Conservation (phyloP, 2,329 filamentous ascomycete species). For the Rutstroemia sp. region DNA sequence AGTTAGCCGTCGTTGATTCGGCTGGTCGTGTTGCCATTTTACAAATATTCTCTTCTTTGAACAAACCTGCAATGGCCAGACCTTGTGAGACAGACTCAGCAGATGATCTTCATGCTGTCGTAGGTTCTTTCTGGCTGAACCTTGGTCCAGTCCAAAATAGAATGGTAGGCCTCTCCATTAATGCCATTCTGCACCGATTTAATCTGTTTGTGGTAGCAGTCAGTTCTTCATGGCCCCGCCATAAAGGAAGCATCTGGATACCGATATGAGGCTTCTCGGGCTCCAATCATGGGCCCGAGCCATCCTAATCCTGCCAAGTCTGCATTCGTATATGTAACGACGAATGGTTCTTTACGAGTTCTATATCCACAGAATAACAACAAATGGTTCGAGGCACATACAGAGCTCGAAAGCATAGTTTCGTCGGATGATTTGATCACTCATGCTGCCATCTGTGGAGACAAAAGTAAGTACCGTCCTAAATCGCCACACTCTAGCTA, state of each 20-base stretch:
- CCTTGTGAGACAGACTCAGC: conserved; percentile 59
- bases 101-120: conserved; percentile 69
- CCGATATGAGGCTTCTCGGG: conserved; percentile 59
- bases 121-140: conserved; percentile 78
- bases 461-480: conserved; percentile 51
- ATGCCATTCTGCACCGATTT: neutral
- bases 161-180: conserved; percentile 19
- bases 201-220: conserved; percentile 27
- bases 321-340: conserved; percentile 69
- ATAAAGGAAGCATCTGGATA: conserved; percentile 55
- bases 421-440: conserved; percentile 70
- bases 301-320: conserved; percentile 66
- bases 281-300: conserved; percentile 61
- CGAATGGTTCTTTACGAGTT: conserved; percentile 65
- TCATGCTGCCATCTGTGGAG: conserved; percentile 68
- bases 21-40: conserved; percentile 71
- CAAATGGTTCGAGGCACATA: conserved; percentile 61
- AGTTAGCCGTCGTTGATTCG: conserved; percentile 77
- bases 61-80: conserved; percentile 57
- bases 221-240: conserved; percentile 51
- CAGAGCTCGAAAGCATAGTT: conserved; percentile 68
- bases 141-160: conserved; percentile 22
- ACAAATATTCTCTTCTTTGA: conserved; percentile 63
- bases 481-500: conserved; percentile 8
- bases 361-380: conserved; percentile 69